Percentiles rank a stretch among this genome's conserved stretches.
Conservation (phyloP, 2,329 filamentous ascomycete species). For the Xylariaceae sp. region DNA sequence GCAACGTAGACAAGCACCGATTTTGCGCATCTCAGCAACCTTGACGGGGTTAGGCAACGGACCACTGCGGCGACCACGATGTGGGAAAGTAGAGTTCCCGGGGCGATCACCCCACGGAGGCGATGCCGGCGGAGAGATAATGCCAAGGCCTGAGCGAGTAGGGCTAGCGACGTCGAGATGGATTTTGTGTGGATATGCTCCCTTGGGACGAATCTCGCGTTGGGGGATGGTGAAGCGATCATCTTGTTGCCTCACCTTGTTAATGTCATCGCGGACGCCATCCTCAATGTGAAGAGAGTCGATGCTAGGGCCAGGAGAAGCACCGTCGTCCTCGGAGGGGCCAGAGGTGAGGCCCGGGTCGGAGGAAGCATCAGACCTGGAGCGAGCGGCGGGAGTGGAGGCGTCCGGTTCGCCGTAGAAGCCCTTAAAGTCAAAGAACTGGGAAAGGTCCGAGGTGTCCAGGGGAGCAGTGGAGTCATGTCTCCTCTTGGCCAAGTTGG, state of each 20-base stretch:
- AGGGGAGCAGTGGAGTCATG: slow-evolving; percentile 22
- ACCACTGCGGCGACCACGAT: slow-evolving; percentile 26
- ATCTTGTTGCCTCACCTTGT: slow-evolving; percentile 29
- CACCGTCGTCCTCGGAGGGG: slow-evolving; percentile 31
- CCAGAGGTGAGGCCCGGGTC: slow-evolving; percentile 32
- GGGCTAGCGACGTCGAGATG: slow-evolving; percentile 24
- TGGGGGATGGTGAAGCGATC: slow-evolving; percentile 30
- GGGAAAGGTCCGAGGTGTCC: slow-evolving; percentile 21
- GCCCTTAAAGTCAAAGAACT: slow-evolving; percentile 28
- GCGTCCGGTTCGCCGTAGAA: slow-evolving; percentile 25
- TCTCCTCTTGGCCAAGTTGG: slow-evolving; percentile 19
- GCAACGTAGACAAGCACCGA: slow-evolving; percentile 46
- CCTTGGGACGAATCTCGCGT: slow-evolving; percentile 30
- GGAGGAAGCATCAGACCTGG: slow-evolving; percentile 29
- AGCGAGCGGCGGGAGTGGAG: slow-evolving; percentile 27
- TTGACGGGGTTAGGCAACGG: slow-evolving; percentile 35
- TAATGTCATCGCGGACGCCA: slow-evolving; percentile 25
- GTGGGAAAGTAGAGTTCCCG: slow-evolving; percentile 18
- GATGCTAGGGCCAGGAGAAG: slow-evolving; percentile 26
- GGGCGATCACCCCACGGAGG: slow-evolving; percentile 17
- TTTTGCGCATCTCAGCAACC: slow-evolving; percentile 47
- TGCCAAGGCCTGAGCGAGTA: slow-evolving; percentile 18
- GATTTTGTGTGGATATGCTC: slow-evolving; percentile 26
- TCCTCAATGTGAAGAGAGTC: slow-evolving; percentile 25
- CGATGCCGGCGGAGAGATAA: slow-evolving; percentile 21